Base-by-base conservation (phyloP, 148 eudicot genomes). In the Suaeda aralocaspica region DNA sequence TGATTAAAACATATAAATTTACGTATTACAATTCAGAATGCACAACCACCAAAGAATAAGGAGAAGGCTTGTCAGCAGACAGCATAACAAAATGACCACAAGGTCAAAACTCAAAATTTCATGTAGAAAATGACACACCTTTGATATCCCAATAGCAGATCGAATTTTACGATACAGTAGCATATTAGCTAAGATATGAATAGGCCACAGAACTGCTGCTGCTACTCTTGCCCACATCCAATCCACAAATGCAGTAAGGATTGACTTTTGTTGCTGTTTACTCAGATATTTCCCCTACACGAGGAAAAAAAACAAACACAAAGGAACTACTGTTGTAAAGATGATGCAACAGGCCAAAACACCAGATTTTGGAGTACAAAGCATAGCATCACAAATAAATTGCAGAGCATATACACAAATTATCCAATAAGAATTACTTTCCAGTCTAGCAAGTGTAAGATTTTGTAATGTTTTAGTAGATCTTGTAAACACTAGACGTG, bases 221-320 rank as follows among this genome's bases (percentile, higher is more conserved):
- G 86, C 64, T 44, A 74, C 68, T 76, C 95, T 82, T 64, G 98
- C 98, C 89, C 82, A 85, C 50, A 93, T 69, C 86, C 90, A 85
- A 75, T 93, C 98, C 59, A 87, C 72, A 51, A 74, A 64, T 22
- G 84, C 79, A 70, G 73, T 66, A 48, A 85, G 67, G 82, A 48
- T 78, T n/a, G 81, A 70, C 73, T 76, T 87, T 74, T 75, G 88
- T 72, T 84, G 72, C 67, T 49, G 81, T 53, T 68, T 88, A 5
- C 88, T 71, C 58, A 93, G 84, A 80, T 76, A 87, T 79, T 90
- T 90, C 19, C 98, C 98, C 98, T 93, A 68, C 77, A 84, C 44
- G 70, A 59, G 59, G 22, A 49, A n/a, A 39, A 50, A 28, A 66
- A 36, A 58, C 24, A 13, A 76, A 57, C n/a, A 63, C 51, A 52